Evolutionary conservation across 805 yeast species (phyloP).

Genomic region (Schwanniomyces pseudopolymorphus): DNA sequence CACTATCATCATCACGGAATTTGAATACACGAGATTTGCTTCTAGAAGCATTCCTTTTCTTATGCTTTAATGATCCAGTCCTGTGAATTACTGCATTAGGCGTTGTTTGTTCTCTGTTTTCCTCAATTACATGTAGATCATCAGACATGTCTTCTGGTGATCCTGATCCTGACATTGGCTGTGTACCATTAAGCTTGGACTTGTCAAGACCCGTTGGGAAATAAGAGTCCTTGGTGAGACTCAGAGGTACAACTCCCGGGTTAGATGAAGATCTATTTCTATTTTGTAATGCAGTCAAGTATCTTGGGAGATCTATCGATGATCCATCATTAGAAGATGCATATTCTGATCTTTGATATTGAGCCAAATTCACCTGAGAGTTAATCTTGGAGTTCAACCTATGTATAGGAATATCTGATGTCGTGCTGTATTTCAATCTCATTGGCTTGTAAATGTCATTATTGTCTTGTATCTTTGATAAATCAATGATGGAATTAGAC

Average conservation of each 20-base stretch:
- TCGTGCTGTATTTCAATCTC: slow-evolving; percentile 36
- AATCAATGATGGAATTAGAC: slow-evolving; percentile 40
- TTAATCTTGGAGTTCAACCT: slow-evolving; percentile 39
- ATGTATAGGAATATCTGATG: slow-evolving; percentile 39
- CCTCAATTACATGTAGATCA: slow-evolving; percentile 22
- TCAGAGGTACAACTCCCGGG: slow-evolving; percentile 10
- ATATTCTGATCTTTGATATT: slow-evolving; percentile 14
- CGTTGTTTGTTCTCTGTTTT: slow-evolving; percentile 7
- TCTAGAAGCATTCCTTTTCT: slow-evolving; percentile 8
- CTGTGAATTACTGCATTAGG: slow-evolving; percentile 14
- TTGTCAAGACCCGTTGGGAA: slow-evolving; percentile 18
- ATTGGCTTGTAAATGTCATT: slow-evolving; percentile 39
- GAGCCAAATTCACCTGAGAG: slow-evolving; percentile 36
- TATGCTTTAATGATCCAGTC: slow-evolving; percentile 24
- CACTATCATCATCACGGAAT: slow-evolving; percentile 12
- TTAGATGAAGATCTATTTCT: slow-evolving; percentile 25
- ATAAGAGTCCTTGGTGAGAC: slow-evolving; percentile 23
- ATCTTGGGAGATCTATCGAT: slow-evolving; percentile 22
- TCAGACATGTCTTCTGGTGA: slow-evolving; percentile 8
- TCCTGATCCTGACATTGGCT: slow-evolving; percentile 6
- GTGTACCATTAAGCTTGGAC: not conserved
- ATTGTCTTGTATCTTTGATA: slow-evolving; percentile 31
- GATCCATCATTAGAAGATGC: slow-evolving; percentile 22
- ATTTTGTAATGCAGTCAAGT: slow-evolving; percentile 9
- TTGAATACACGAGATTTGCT: slow-evolving; percentile 3